These are phyloP conservation scores for Diaporthe longicolla DNA, from an alignment of 2,329 filamentous ascomycete species.

Conservation along the genomic window DNA sequence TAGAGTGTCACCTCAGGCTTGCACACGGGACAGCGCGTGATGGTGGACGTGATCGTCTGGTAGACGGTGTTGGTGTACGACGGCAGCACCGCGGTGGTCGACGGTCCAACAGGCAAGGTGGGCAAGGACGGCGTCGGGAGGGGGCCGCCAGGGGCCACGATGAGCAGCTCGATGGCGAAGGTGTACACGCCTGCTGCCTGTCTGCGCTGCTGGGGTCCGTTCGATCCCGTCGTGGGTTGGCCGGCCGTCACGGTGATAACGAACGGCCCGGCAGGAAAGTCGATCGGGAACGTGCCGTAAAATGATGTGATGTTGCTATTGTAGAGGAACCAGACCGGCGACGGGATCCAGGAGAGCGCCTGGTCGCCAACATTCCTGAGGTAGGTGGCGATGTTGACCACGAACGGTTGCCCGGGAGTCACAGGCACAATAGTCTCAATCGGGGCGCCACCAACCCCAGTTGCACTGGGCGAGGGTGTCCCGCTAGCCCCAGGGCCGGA, in stretches of 20 bases:
- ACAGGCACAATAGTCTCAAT: background rate
- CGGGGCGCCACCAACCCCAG: background rate
- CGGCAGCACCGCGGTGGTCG: background rate
- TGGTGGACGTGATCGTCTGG: slow-evolving; percentile 30
- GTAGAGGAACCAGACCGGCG: slow-evolving; percentile 10
- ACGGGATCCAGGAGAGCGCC: slow-evolving; percentile 16
- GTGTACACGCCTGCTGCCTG: slow-evolving; percentile 14
- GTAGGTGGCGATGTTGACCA: background rate
- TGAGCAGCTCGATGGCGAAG: slow-evolving; percentile 19
- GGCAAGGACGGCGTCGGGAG: background rate
- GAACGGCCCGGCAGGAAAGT: background rate
- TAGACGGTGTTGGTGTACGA: slow-evolving; percentile 39
- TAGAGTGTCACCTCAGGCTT: slow-evolving; percentile 12
- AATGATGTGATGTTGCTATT: background rate
- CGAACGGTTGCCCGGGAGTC: background rate
- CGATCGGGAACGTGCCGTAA: slow-evolving; percentile 15
- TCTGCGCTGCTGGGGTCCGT: background rate
- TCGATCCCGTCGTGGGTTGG: slow-evolving; percentile 18
- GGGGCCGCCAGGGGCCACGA: background rate
- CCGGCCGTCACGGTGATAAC: slow-evolving; percentile 8
- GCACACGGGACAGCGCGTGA: slow-evolving; percentile 35
- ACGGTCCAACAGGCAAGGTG: background rate
- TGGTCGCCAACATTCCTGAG: slow-evolving; percentile 4
- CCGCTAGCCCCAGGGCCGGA: background rate
- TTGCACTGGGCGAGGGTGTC: slow-evolving; percentile 6